phyloP scores from a whole-genome alignment of 805 yeast genomes.

The Candida tallmaniae region DNA sequence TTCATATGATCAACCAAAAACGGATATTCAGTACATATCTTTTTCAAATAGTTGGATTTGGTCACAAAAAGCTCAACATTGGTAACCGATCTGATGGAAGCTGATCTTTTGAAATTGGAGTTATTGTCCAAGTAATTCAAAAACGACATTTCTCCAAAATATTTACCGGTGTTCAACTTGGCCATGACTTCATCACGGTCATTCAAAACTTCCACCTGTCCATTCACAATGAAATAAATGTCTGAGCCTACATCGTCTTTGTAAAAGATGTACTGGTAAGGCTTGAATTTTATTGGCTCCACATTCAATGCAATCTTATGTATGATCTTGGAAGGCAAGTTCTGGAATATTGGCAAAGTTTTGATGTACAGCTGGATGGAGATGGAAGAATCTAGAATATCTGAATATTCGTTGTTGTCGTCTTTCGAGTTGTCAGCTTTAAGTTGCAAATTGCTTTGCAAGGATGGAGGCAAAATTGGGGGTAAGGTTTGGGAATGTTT shows the following conservation, averaged over 20 bases:
- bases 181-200: conserved; percentile 39
- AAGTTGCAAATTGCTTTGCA: neutral
- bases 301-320: conserved; percentile 63
- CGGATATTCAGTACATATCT: conserved; percentile 56
- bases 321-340: conserved; percentile 53
- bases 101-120: conserved; percentile 41
- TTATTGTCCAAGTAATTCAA: conserved; percentile 40
- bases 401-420: conserved; percentile 6
- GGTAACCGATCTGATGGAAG: conserved; percentile 59
- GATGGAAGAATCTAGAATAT: conserved; percentile 48
- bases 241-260: conserved; percentile 61
- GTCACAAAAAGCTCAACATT: conserved; percentile 58
- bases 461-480: conserved; percentile 15
- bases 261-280: conserved; percentile 57
- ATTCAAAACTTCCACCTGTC: conserved; percentile 65
- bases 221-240: conserved; percentile 61
- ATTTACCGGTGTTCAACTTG: conserved; percentile 56
- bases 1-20: conserved; percentile 54
- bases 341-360: conserved; percentile 53
- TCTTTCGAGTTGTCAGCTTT: neutral
- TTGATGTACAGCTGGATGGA: conserved; percentile 56
- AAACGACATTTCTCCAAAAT: conserved; percentile 77
- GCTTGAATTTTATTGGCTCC: conserved; percentile 48
- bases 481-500: conserved; percentile 29
- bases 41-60: conserved; percentile 49